A percentile compares a stretch with the other conserved stretches of the same genome.
phyloP scores from a whole-genome alignment of 116 monocot species.

The Trichopus zeylanicus region DNA sequence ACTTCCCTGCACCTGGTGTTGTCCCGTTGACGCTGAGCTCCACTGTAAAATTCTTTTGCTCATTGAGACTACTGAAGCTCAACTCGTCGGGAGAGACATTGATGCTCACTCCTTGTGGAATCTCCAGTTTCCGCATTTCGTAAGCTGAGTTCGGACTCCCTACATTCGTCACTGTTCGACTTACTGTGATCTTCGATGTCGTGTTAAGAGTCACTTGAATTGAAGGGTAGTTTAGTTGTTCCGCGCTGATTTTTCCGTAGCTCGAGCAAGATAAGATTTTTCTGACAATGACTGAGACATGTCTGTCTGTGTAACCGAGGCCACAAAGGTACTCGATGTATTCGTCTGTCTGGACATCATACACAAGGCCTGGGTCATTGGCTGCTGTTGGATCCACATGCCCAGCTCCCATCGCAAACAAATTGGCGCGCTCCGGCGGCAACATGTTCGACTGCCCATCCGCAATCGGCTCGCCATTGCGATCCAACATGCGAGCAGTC shows the following conservation, averaged over 20 bases:
- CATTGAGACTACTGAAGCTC: neutral
- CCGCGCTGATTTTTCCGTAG: neutral
- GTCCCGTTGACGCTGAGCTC: neutral
- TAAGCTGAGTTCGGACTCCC: neutral
- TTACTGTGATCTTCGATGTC: neutral
- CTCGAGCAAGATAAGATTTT: neutral
- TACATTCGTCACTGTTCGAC: slow-evolving; percentile 14
- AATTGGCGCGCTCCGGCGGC: neutral
- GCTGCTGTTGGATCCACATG: neutral
- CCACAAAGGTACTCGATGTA: slow-evolving; percentile 9
- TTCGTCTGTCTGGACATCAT: neutral
- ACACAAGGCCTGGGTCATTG: slow-evolving; percentile 10
- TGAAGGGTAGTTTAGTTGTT: slow-evolving; percentile 11
- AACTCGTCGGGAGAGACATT: slow-evolving; percentile 6
- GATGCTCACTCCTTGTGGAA: neutral
- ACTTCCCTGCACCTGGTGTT: neutral
- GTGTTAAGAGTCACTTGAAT: neutral
- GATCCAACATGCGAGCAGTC: too few relatives aligned
- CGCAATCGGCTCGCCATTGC: neutral
- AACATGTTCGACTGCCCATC: too few relatives aligned
- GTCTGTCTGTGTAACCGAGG: neutral
- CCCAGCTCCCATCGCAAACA: neutral
- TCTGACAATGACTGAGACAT: neutral
- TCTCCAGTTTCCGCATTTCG: neutral
- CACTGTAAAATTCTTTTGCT: slow-evolving; percentile 3